These are phyloP conservation scores for Ichthyophonus hoferi DNA, from an alignment of 208 protist species.

Conservation along the genomic window DNA sequence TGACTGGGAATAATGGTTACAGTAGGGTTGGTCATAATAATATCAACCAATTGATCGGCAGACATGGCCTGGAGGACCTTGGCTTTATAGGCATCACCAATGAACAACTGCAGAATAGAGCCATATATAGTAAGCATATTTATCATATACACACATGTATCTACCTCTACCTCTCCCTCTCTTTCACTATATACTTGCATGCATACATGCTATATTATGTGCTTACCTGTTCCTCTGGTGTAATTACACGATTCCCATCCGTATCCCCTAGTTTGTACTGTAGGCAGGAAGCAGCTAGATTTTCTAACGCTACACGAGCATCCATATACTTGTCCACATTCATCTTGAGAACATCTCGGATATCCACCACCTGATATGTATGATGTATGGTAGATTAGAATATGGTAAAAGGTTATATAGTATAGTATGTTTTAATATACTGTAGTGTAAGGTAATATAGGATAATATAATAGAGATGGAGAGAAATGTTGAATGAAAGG, in stretches of 20 bases:
- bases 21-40: constrained; percentile 51
- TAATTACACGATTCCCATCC: neutral
- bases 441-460: no score
- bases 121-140: no score
- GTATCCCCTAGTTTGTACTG: neutral
- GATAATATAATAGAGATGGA: no score
- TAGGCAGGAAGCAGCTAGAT: constrained; percentile 1
- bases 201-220: no score
- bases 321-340: constrained; percentile 12
- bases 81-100: constrained; percentile 57
- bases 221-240: neutral
- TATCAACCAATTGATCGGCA: constrained; percentile 49
- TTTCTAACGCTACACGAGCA: constrained; percentile 17
- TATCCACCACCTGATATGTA: neutral
- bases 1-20: constrained; percentile 26
- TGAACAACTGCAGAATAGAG: no score
- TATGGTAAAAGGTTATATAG: no score
- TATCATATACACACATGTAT: no score
- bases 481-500: no score
- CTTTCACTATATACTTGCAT: no score
- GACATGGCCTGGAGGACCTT: constrained; percentile 43
- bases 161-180: no score
- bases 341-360: constrained; percentile 3
- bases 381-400: no score
- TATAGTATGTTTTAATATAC: no score